phyloP scores from a whole-genome alignment of 345 rosid genomes.

The Corymbia maculata region DNA sequence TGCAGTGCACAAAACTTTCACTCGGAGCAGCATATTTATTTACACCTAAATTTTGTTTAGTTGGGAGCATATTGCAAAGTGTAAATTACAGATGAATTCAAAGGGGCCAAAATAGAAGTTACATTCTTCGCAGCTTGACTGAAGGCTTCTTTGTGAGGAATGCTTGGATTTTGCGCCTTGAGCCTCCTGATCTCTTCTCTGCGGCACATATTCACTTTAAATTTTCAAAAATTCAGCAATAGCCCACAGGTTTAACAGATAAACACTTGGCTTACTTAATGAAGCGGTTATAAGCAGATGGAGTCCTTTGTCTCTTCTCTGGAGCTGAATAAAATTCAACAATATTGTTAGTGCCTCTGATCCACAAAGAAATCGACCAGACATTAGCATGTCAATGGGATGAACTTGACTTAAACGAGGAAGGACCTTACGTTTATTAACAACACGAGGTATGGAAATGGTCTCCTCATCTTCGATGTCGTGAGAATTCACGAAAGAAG shows the following conservation, averaged over 20 bases:
- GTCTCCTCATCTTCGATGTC: slow-evolving; percentile 69
- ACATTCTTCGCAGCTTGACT: slow-evolving; percentile 98
- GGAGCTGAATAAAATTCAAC: slow-evolving; percentile 46
- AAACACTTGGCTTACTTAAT: slow-evolving; percentile 56
- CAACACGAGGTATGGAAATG: slow-evolving; percentile 34
- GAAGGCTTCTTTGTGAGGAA: slow-evolving; percentile 97
- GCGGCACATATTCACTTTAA: slow-evolving; percentile 1
- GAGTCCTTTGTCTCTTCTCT: slow-evolving; percentile 96
- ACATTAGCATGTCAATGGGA: background rate
- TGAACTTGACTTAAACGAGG: background rate
- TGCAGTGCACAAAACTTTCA: background rate
- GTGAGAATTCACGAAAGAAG: slow-evolving; percentile 37
- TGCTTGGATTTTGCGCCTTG: slow-evolving; percentile 85
- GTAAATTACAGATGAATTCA: background rate
- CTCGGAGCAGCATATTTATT: background rate
- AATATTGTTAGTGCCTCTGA: background rate
- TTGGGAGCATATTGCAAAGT: background rate
- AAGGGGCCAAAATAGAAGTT: background rate
- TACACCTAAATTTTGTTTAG: background rate
- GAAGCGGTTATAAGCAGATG: slow-evolving; percentile 91
- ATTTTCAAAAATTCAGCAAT: background rate
- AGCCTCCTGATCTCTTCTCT: slow-evolving; percentile 97
- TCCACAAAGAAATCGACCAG: background rate
- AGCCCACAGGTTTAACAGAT: background rate
- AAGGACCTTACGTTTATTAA: slow-evolving; percentile 67